These are phyloP conservation scores for Fusarium hainanense DNA, from an alignment of 2,329 filamentous ascomycete species.

Conservation along the genomic window DNA sequence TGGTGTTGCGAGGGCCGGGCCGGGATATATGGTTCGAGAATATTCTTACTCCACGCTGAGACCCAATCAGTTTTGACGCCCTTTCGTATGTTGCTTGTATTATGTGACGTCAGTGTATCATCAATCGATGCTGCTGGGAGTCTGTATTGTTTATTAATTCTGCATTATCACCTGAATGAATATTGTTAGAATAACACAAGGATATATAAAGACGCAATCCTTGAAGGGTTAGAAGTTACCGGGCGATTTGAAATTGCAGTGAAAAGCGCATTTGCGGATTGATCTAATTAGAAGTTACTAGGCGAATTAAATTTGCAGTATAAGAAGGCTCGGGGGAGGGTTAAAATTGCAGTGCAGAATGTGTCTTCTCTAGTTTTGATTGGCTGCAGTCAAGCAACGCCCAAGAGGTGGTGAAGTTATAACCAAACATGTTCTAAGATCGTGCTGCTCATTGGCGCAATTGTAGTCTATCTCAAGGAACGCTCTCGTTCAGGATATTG, in stretches of 20 bases:
- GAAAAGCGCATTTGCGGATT: rapidly evolving
- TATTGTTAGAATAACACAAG: rapidly evolving
- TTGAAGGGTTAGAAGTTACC: too few species aligned
- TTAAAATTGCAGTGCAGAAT: not conserved
- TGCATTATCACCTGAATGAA: too few species aligned
- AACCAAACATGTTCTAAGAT: too few species aligned
- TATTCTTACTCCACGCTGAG: not conserved
- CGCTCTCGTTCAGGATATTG: too few species aligned
- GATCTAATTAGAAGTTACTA: too few species aligned
- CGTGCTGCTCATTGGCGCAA: too few species aligned
- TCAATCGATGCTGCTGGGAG: not conserved
- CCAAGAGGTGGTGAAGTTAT: too few species aligned
- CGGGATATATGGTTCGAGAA: conserved; percentile 23
- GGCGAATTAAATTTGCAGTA: not conserved
- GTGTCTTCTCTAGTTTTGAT: too few species aligned
- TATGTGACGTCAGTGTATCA: conserved; percentile 24
- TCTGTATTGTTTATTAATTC: too few species aligned
- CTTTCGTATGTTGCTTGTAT: not conserved
- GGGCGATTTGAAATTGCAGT: not conserved
- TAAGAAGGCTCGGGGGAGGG: not conserved
- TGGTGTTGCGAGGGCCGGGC: conserved; percentile 8
- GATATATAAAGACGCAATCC: too few species aligned
- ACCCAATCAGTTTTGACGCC: not conserved
- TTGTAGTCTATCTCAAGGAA: too few species aligned
- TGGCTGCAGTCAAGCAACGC: too few species aligned